Evolutionary conservation across 352 stramenopile genomes (phyloP), one percentile per base, ranked within the genome.

Genomic region (Phytophthora syringae): DNA sequence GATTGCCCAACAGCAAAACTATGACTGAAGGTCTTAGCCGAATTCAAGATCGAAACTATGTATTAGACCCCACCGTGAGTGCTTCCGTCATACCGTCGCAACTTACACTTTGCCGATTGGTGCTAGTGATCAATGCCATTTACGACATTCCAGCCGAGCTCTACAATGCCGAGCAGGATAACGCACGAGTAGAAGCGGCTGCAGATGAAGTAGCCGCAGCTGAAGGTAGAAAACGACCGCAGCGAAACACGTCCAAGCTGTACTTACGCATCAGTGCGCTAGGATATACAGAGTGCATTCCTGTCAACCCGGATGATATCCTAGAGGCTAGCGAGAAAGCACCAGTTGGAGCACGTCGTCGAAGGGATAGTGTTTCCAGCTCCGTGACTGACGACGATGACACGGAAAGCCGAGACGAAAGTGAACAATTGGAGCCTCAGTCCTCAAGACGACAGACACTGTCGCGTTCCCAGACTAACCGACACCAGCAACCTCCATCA

Each of bases 81-180:
- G 58, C 71, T 10, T 74, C 76, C 0, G 64, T 88, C 15, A 52
- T 92, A 13, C 84, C 86, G 2, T 43, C 78, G 1, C 83, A 93
- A 40, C 59, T 95, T 16, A 95, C 86, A n/a, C 64, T 93, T 30
- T 95, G 86, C 48, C 76, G 84, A 2, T 66, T 95, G 12, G 76
- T 93, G 42, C 53, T 95, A 10, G 84, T 93, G 13, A 81, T 93
- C 51, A 92, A 88, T 10, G 86, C 80, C 7, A 88, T 95, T 21
- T 93, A 95, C 55, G 86, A 95, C 48, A 92, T 95, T 27, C 83
- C 83, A 1, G 73, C 80, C 7, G 84, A 92, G 28, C 67, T 95
- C 3, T 92, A 84, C 56, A 84, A 91, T 20, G 81, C 80, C 7
- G 84, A 94, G 53, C 76, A 74, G 34, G 67, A 71, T 6, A 70